Evolutionary conservation across 1,284 basidiomycete genomes (phyloP).

Genomic region (Sporisorium scitamineum): DNA sequence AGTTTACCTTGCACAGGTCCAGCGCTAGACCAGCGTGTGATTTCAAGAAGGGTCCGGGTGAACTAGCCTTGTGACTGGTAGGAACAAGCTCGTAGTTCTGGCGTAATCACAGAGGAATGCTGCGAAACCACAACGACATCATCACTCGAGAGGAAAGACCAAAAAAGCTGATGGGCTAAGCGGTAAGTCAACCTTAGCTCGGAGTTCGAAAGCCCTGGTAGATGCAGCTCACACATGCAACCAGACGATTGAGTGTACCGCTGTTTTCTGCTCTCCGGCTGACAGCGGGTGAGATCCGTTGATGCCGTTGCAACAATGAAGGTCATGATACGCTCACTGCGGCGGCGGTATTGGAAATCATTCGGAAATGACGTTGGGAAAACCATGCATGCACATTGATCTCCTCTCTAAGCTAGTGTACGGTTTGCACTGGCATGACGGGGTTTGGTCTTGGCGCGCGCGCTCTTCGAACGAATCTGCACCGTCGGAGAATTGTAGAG

Average conservation of each 20-base stretch:
- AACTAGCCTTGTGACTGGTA: background rate
- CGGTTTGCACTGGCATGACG: conserved; percentile 1
- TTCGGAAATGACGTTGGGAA: conserved; percentile 21
- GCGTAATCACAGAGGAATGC: background rate
- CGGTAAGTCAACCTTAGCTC: too few relatives aligned
- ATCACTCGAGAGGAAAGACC: background rate
- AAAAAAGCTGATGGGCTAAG: background rate
- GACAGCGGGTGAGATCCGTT: background rate
- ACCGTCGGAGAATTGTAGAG: conserved; percentile 1
- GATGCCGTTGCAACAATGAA: background rate
- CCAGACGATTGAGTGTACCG: background rate
- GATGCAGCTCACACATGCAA: background rate
- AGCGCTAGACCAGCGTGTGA: background rate
- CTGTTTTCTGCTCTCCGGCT: background rate
- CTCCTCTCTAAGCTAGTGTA: background rate
- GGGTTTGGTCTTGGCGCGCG: background rate
- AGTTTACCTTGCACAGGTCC: background rate
- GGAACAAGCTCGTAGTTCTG: background rate
- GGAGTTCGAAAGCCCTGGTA: background rate
- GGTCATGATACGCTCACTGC: background rate
- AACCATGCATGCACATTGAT: conserved; percentile 27
- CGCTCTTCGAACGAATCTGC: background rate
- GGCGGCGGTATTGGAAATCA: background rate
- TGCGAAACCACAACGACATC: background rate
- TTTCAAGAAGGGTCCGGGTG: background rate